phyloP scores from a whole-genome alignment of 805 yeast species.

The Wickerhamomyces queroliae region DNA sequence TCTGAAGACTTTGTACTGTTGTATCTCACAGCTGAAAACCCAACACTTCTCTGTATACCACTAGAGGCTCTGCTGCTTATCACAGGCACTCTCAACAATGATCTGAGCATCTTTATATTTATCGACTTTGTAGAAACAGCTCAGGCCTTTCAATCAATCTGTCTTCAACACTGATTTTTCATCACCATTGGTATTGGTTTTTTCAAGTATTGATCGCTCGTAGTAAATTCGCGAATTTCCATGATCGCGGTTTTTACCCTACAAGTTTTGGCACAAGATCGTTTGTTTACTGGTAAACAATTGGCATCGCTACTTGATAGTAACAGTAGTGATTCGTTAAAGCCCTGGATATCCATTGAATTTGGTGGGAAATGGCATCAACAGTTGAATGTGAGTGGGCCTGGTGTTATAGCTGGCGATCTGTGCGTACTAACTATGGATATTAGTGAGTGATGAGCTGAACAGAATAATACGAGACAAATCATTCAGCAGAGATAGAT shows the following conservation, averaged over 20 bases:
- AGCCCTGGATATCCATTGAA: too few species aligned
- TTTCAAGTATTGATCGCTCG: too few species aligned
- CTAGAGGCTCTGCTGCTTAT: not conserved
- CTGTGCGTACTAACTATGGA: too few species aligned
- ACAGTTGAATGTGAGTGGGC: too few species aligned
- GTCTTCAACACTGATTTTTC: too few species aligned
- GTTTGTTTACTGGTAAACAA: not conserved
- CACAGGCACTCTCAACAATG: conserved; percentile 4
- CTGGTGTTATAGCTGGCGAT: too few species aligned
- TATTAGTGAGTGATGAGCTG: not conserved
- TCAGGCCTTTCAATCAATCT: too few species aligned
- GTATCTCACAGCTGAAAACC: conserved; percentile 3
- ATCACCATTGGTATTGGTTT: too few species aligned
- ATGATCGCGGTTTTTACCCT: not conserved
- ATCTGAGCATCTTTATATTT: conserved; percentile 14
- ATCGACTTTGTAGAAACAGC: too few species aligned
- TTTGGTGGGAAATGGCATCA: too few species aligned
- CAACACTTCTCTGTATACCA: not conserved
- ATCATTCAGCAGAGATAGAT: not conserved
- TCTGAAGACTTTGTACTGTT: conserved; percentile 5
- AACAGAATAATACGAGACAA: conserved; percentile 1
- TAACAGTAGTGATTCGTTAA: too few species aligned
- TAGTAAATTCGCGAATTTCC: not conserved
- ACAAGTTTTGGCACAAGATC: not conserved
- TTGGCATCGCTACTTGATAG: not conserved